These are phyloP conservation scores for Metschnikowia chrysomelidarum DNA, from an alignment of 805 yeast genomes.

Conservation along the genomic window DNA sequence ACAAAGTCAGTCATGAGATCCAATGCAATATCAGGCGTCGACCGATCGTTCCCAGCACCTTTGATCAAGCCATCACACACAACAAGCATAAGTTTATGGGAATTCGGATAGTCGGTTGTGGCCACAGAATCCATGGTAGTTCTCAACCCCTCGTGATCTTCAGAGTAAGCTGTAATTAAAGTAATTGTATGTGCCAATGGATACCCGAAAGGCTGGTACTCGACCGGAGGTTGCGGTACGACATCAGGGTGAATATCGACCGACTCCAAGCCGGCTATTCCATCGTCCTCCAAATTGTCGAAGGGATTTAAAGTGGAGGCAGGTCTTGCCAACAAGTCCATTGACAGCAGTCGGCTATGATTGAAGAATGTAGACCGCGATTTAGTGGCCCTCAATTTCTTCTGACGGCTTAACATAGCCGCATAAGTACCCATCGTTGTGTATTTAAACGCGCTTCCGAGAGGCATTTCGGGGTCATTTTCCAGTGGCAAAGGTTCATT, in stretches of 20 bases:
- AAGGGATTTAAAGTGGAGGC: slow-evolving; percentile 30
- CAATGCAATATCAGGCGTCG: slow-evolving; percentile 89
- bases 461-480: slow-evolving; percentile 19
- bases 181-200: slow-evolving; percentile 56
- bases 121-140: slow-evolving; percentile 89
- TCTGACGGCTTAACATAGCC: slow-evolving; percentile 29
- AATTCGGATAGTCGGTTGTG: slow-evolving; percentile 94
- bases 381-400: slow-evolving; percentile 16
- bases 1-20: slow-evolving; percentile 77
- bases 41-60: slow-evolving; percentile 85
- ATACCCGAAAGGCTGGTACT: slow-evolving; percentile 69
- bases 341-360: slow-evolving; percentile 26
- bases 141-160: slow-evolving; percentile 81
- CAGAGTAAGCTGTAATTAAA: slow-evolving; percentile 89
- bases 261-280: slow-evolving; percentile 50
- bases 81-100: slow-evolving; percentile 82
- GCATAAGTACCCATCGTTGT: slow-evolving; percentile 71
- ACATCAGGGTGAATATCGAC: slow-evolving; percentile 70
- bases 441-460: slow-evolving; percentile 42
- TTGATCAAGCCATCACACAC: slow-evolving; percentile 93
- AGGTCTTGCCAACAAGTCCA: slow-evolving; percentile 33
- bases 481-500: not conserved
- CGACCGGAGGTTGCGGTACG: slow-evolving; percentile 88
- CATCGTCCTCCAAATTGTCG: slow-evolving; percentile 29
- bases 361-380: slow-evolving; percentile 16